A percentile compares a stretch with the other conserved stretches of the same genome.
Evolutionary conservation across 768 basidiomycete species (phyloP).

Genomic region (Calocybe indica): DNA sequence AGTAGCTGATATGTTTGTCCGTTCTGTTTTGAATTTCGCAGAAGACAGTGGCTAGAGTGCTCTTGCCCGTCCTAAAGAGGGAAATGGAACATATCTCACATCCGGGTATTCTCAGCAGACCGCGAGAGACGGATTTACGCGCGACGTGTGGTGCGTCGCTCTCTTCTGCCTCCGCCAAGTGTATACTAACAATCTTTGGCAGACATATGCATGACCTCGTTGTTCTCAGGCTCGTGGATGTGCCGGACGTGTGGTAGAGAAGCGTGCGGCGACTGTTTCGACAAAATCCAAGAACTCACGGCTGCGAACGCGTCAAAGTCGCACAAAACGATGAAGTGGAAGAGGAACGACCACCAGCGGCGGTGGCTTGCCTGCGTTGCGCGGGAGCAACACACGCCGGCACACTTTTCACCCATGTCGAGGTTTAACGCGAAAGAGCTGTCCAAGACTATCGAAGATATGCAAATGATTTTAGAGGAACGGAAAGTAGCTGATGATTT

Average conservation of each 20-base stretch:
- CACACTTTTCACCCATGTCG: conserved; percentile 75
- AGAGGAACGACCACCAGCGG: too few relatives aligned
- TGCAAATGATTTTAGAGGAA: conserved; percentile 34
- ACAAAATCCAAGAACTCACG: conserved; percentile 61
- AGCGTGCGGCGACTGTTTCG: conserved; percentile 80
- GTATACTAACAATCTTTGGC: conserved; percentile 1
- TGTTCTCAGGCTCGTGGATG: conserved; percentile 88
- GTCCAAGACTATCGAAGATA: conserved; percentile 55
- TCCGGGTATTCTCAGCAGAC: conserved; percentile 59
- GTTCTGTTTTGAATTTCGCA: conserved; percentile 18
- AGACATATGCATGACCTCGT: conserved; percentile 94
- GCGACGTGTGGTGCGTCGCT: conserved; percentile 71
- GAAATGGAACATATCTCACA: conserved; percentile 59
- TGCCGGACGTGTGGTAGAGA: conserved; percentile 87
- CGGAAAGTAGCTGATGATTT: neutral
- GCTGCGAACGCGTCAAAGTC: conserved; percentile 20
- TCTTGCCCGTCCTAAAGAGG: conserved; percentile 62
- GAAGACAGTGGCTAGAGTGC: conserved; percentile 61
- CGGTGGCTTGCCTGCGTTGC: conserved; percentile 41
- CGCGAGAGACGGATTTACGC: conserved; percentile 76
- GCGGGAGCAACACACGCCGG: conserved; percentile 61
- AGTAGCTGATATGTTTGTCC: neutral
- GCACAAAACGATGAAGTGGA: too few relatives aligned
- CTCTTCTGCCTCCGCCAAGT: neutral
- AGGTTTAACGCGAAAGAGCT: conserved; percentile 66